Conservation (phyloP, 176 grass and related monocot genomes). For the Oryza brachyantha region DNA sequence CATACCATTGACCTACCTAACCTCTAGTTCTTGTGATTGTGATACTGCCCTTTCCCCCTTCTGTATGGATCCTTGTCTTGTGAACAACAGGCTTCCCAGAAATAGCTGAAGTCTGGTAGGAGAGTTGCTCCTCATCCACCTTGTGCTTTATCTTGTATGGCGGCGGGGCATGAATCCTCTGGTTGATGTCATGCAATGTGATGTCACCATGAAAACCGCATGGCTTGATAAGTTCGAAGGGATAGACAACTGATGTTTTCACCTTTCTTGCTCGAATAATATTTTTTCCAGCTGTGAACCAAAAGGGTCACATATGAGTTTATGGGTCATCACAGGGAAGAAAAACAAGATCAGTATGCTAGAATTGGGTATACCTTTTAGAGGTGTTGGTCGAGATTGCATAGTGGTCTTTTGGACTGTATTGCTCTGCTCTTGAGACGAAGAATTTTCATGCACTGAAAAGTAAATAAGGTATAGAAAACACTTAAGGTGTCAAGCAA, state of each 20-base stretch:
- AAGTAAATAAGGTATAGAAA: constrained; percentile 9
- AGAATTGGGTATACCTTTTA: constrained; percentile 37
- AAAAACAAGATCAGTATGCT: background rate
- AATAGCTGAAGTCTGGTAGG: constrained; percentile 55
- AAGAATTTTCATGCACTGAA: constrained; percentile 38
- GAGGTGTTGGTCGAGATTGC: constrained; percentile 31
- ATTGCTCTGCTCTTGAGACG: constrained; percentile 32
- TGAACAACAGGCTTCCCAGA: constrained; percentile 80
- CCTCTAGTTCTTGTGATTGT: constrained; percentile 86
- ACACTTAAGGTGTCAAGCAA: background rate
- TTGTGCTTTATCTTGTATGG: constrained; percentile 72
- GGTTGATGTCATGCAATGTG: constrained; percentile 83
- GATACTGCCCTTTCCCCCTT: constrained; percentile 80
- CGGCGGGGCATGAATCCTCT: constrained; percentile 58
- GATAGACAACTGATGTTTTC: constrained; percentile 59
- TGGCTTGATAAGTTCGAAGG: constrained; percentile 88
- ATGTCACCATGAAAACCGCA: constrained; percentile 49
- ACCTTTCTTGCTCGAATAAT: constrained; percentile 52
- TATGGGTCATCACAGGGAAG: background rate
- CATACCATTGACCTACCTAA: constrained; percentile 6
- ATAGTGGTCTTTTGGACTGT: constrained; percentile 28
- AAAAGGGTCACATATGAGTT: background rate
- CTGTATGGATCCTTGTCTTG: constrained; percentile 87
- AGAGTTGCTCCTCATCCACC: constrained; percentile 30
- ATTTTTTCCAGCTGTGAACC: constrained; percentile 48